Evolutionary conservation across 78 protist species (phyloP).

Genomic region (Parvularia atlantis): DNA sequence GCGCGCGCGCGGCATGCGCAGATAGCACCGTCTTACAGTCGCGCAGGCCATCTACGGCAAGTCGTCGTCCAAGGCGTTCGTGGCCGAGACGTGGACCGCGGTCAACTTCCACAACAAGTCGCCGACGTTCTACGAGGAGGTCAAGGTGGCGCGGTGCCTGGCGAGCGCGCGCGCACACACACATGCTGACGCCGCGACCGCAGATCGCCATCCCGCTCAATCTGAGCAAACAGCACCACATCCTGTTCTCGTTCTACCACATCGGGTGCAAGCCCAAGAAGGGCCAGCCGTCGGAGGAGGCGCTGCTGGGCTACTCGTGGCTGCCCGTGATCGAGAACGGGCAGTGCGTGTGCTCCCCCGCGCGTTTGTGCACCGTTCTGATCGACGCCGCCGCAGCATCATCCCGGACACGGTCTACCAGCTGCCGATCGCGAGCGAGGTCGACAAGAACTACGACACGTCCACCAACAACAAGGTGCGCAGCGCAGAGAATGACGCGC

Average conservation of each 20-base stretch:
- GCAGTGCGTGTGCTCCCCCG: no score
- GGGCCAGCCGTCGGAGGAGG: background rate
- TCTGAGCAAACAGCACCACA: background rate
- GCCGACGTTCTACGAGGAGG: background rate
- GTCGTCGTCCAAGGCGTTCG: background rate
- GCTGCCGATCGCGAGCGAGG: background rate
- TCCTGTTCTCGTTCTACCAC: background rate
- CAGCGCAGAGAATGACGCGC: background rate
- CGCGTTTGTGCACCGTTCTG: no score
- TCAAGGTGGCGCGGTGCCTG: no score
- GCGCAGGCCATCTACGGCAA: background rate
- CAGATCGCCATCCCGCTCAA: background rate
- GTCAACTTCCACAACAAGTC: conserved; percentile 6
- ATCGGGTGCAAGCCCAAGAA: background rate
- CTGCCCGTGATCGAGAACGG: background rate
- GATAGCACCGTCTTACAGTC: no score
- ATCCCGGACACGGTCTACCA: background rate
- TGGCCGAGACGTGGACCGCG: background rate
- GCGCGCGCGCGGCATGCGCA: background rate
- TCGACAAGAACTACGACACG: background rate
- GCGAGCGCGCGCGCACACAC: no score
- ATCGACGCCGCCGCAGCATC: no score
- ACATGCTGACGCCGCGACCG: no score
- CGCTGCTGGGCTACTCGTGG: background rate
- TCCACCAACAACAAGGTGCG: background rate